These are phyloP conservation scores for Kalmusia sp. DNA, from an alignment of 2,329 filamentous ascomycete genomes.

Conservation along the genomic window DNA sequence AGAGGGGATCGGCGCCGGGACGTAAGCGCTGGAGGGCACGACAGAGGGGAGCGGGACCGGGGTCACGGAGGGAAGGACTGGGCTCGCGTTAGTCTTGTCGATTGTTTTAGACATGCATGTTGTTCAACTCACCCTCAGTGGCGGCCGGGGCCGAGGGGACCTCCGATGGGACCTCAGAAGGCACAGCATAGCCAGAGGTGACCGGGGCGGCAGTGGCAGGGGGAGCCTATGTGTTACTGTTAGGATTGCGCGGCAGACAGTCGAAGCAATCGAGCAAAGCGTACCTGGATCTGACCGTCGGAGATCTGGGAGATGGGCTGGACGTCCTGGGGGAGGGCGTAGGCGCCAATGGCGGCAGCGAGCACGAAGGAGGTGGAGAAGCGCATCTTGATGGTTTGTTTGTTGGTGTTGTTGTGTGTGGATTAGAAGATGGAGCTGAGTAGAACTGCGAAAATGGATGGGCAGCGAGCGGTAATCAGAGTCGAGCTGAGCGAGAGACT, in stretches of 20 bases:
- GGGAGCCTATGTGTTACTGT: constrained; percentile 16
- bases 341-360: constrained; percentile 34
- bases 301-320: constrained; percentile 47
- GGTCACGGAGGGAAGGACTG: constrained; percentile 9
- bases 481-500: constrained; percentile 6
- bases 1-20: constrained; percentile 9
- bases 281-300: constrained; percentile 47
- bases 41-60: constrained; percentile 7
- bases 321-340: constrained; percentile 33
- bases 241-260: not conserved
- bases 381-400: constrained; percentile 36
- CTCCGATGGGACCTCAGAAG: constrained; percentile 3
- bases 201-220: constrained; percentile 24
- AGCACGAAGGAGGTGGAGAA: constrained; percentile 35
- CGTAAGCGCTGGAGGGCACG: constrained; percentile 1
- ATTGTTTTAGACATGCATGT: constrained; percentile 7
- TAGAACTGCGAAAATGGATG: too few relatives aligned
- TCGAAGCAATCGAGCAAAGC: not conserved
- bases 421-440: constrained; percentile 1
- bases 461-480: constrained; percentile 7
- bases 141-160: not conserved
- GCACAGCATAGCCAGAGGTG: constrained; percentile 5
- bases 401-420: constrained; percentile 11
- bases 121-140: not conserved
- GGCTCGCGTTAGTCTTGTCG: constrained; percentile 10